Percentiles rank a stretch among this genome's conserved stretches.
Conservation (phyloP, 306 rosid species). For the Datisca glomerata region DNA sequence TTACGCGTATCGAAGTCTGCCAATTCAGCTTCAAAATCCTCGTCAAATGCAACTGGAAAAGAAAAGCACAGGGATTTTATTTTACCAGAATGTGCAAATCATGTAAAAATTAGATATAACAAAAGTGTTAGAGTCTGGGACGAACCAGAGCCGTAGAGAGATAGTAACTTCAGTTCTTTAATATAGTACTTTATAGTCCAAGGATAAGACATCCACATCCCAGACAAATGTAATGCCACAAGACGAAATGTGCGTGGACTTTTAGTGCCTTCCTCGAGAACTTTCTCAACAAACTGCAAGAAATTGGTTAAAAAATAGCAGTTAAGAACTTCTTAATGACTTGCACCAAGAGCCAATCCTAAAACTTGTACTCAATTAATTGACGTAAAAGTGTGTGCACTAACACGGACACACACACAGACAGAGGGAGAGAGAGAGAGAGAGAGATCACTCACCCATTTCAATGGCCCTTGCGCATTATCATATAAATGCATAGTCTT, state of each 20-base stretch:
- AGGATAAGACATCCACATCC: conserved; percentile 76
- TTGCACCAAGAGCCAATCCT: too few relatives aligned
- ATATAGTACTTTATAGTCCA: conserved; percentile 65
- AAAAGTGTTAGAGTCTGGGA: conserved; percentile 3
- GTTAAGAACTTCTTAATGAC: not conserved
- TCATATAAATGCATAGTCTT: conserved; percentile 64
- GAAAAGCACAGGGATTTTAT: conserved; percentile 10
- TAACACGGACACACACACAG: not conserved
- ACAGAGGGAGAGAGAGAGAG: conserved; percentile 5
- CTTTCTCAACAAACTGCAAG: conserved; percentile 58
- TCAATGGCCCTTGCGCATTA: conserved; percentile 68
- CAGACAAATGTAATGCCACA: conserved; percentile 88
- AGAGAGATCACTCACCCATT: conserved; percentile 63
- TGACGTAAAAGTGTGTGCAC: not conserved
- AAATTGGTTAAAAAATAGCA: conserved; percentile 13
- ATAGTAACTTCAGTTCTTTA: conserved; percentile 68
- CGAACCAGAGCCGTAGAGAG: conserved; percentile 85
- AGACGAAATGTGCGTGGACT: conserved; percentile 98
- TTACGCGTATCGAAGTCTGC: conserved; percentile 59
- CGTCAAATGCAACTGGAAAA: conserved; percentile 88
- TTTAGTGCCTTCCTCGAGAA: conserved; percentile 83
- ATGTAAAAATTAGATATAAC: conserved; percentile 7
- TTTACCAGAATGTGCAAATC: conserved; percentile 6
- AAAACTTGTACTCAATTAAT: too few relatives aligned
- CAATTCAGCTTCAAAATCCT: conserved; percentile 93